Percentiles rank a stretch among this genome's conserved stretches.
Evolutionary conservation across 257 asterid genomes (phyloP).

Genomic region (Ehretia macrophylla): DNA sequence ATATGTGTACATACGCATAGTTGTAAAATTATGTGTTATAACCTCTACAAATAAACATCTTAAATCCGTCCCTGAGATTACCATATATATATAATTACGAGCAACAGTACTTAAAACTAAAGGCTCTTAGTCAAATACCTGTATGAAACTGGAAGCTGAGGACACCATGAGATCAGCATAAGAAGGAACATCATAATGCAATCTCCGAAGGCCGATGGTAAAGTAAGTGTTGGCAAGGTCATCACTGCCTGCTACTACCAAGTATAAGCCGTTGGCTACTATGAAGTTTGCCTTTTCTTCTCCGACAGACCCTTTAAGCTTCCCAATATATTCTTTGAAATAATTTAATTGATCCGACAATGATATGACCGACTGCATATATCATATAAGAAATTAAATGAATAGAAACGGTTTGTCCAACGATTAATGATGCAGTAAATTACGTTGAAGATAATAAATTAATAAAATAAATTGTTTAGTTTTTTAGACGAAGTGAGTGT

Average conservation of each 20-base stretch:
- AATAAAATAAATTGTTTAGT: neutral
- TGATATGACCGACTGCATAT: slow-evolving; percentile 48
- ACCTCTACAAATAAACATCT: no score
- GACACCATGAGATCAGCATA: slow-evolving; percentile 61
- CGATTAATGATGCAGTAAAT: slow-evolving; percentile 17
- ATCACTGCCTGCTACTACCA: slow-evolving; percentile 71
- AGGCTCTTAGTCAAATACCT: slow-evolving; percentile 22
- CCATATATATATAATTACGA: neutral
- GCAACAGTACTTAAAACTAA: neutral
- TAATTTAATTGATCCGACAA: slow-evolving; percentile 46
- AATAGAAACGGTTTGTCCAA: neutral
- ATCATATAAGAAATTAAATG: neutral
- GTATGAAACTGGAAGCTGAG: slow-evolving; percentile 48
- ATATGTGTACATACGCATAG: no score
- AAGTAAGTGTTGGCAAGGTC: slow-evolving; percentile 83
- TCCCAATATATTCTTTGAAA: slow-evolving; percentile 58
- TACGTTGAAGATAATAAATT: neutral
- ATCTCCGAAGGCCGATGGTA: slow-evolving; percentile 36
- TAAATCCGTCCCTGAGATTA: no score
- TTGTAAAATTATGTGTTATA: no score
- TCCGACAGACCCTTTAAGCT: slow-evolving; percentile 53
- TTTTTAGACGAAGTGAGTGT: no score
- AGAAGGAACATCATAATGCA: slow-evolving; percentile 38
- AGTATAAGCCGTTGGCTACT: slow-evolving; percentile 35
- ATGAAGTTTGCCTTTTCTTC: slow-evolving; percentile 40